Percentiles rank a stretch among this genome's conserved stretches.
Evolutionary conservation across 805 yeast genomes (phyloP).

Genomic region (Candida ascalaphidarum): DNA sequence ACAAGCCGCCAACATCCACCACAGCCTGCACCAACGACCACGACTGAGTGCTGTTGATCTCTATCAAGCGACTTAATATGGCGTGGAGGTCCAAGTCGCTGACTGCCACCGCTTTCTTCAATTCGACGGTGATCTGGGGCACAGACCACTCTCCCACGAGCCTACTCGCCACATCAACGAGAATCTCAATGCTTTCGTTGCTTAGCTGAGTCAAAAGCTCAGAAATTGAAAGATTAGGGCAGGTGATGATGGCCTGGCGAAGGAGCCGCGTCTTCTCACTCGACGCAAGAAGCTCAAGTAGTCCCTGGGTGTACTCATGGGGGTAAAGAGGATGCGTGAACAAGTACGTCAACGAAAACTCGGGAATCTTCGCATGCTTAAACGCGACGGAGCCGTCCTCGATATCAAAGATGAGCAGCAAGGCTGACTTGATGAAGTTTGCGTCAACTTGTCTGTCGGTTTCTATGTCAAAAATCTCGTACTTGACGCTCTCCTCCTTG

Average conservation of each 20-base stretch:
- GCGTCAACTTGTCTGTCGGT: conserved; percentile 59
- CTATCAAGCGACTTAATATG: conserved; percentile 20
- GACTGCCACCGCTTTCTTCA: conserved; percentile 11
- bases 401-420: conserved; percentile 30
- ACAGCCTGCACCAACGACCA: conserved; percentile 56
- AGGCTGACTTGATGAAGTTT: conserved; percentile 40
- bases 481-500: conserved; percentile 9
- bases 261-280: conserved; percentile 50
- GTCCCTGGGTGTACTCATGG: conserved; percentile 39
- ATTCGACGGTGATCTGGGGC: conserved; percentile 46
- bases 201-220: conserved; percentile 56
- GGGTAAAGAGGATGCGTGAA: conserved; percentile 89
- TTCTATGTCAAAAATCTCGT: conserved; percentile 50
- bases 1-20: conserved; percentile 66
- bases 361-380: conserved; percentile 32
- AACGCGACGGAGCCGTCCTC: conserved; percentile 13
- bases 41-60: conserved; percentile 42
- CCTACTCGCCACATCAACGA: conserved; percentile 60
- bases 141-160: conserved; percentile 57
- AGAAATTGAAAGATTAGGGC: conserved; percentile 55
- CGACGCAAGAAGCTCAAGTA: conserved; percentile 40
- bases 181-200: conserved; percentile 40
- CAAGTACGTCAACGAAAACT: conserved; percentile 57
- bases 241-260: conserved; percentile 76
- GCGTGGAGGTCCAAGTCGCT: conserved; percentile 26